phyloP scores from a whole-genome alignment of 2,329 filamentous ascomycete species.

The Blastomyces gilchristii region DNA sequence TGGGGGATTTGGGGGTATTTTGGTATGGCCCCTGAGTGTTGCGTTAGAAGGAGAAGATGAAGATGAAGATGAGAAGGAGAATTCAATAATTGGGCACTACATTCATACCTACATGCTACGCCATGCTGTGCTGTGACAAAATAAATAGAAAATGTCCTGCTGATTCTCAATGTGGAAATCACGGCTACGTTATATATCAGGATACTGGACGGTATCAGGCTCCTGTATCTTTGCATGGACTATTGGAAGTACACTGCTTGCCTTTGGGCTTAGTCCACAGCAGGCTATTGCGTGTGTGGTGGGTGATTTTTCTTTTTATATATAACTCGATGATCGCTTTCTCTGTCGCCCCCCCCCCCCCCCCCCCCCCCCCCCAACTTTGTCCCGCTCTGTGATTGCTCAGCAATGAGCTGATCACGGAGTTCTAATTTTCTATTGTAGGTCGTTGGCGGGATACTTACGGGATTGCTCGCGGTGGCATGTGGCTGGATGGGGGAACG shows the following conservation, averaged over 20 bases:
- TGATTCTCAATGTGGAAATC: not conserved
- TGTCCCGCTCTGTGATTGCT: no score
- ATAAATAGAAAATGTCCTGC: not conserved
- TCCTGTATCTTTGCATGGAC: slow-evolving; percentile 23
- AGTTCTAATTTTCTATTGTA: not conserved
- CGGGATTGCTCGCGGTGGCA: slow-evolving; percentile 19
- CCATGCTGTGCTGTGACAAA: not conserved
- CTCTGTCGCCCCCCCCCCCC: no score
- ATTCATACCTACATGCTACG: no score
- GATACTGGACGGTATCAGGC: slow-evolving; percentile 25
- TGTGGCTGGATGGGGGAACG: slow-evolving; percentile 22
- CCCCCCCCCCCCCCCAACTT: no score
- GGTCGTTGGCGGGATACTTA: slow-evolving; percentile 16
- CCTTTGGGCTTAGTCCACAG: slow-evolving; percentile 19
- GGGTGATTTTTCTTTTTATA: not conserved
- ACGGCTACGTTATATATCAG: slow-evolving; percentile 12
- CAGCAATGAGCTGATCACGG: not conserved
- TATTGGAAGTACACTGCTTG: slow-evolving; percentile 21
- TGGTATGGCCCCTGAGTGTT: slow-evolving; percentile 12
- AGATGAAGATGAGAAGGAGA: not conserved
- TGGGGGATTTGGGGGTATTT: slow-evolving; percentile 22
- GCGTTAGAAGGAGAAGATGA: not conserved
- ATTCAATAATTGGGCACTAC: not conserved
- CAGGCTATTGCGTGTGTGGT: slow-evolving; percentile 22
- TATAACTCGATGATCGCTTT: not conserved